A percentile compares a stretch with the other conserved stretches of the same genome.
These are phyloP conservation scores for Termitomyces sp. DNA, from an alignment of 768 basidiomycete genomes.

Conservation along the genomic window DNA sequence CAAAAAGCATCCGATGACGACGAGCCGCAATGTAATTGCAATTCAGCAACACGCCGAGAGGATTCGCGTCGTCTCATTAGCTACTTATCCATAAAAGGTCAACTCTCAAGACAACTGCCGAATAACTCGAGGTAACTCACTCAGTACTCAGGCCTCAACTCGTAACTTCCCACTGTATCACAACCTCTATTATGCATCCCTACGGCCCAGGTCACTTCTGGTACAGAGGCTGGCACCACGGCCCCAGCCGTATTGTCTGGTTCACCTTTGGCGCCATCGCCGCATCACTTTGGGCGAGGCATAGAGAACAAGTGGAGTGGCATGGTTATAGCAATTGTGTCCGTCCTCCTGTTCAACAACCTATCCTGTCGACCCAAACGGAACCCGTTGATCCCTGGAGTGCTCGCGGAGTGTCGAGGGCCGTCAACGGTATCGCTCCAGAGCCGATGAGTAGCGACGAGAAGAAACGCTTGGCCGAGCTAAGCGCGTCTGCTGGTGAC, in stretches of 20 bases:
- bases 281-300: slow-evolving; percentile 40
- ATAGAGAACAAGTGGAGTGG: slow-evolving; percentile 32
- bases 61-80: neutral
- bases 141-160: neutral
- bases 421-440: slow-evolving; percentile 28
- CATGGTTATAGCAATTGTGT: slow-evolving; percentile 30
- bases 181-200: slow-evolving; percentile 11
- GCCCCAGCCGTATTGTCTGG: slow-evolving; percentile 67
- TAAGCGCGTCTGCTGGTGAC: slow-evolving; percentile 51
- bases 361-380: slow-evolving; percentile 12
- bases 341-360: slow-evolving; percentile 22
- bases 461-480: slow-evolving; percentile 41
- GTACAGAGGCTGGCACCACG: slow-evolving; percentile 18
- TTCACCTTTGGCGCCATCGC: slow-evolving; percentile 59
- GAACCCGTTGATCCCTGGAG: slow-evolving; percentile 15
- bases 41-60: neutral
- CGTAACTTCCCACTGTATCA: neutral
- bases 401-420: slow-evolving; percentile 24
- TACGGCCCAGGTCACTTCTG: slow-evolving; percentile 11
- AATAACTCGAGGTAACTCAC: no score
- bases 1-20: neutral
- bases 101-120: neutral
- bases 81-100: neutral
- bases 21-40: neutral
- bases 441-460: slow-evolving; percentile 34